Evolutionary conservation across 164 flowering plant genomes (phyloP), one percentile per base, ranked within the genome.

Genomic region (Berberis thunbergii): DNA sequence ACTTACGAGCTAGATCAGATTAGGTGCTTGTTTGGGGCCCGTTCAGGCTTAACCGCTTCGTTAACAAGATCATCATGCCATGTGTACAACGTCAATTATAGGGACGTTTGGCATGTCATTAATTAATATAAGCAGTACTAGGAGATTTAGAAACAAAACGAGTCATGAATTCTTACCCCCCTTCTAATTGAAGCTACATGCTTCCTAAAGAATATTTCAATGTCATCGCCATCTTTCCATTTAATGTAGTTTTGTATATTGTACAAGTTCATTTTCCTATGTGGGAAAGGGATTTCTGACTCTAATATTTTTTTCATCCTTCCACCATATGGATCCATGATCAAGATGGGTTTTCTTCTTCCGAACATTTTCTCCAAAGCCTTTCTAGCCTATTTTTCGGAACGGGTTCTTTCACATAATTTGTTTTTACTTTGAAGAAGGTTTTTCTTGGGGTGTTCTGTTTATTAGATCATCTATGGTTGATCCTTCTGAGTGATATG

Each of bases 301-400:
- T 61, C 60, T 39, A 69, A 60, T 3, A 73, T 64, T 60, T 73
- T 72, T 43, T 49, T 69, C 75, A 73, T 68, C 48, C 63, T 68
- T 39, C 75, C 75, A 60, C 69, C 75, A 57, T 49, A 56, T 43
- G 75, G 72, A 26, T 63, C 64, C 53, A 56, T 42, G 4, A 60
- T 54, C 69, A 69, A 9, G 39, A 49, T 2, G 7, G 46, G 55
- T 8, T 1, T 6, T 57, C 54, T n/a, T 64, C 71, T 45, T 72
- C 58, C 61, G 59, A 6, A 41, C 68, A 50, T 58, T 49, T 59
- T 40, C 57, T 55, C 65, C 68, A 72, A 1, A 64, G 12, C 11
- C 63, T 69, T 61, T 65, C 54, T 1, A 72, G 44, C 7, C 45
- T 72, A 11, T 0, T 45, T n/a, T 56, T 45, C 9, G 69, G 44